Conservation (phyloP, 148 eudicot species). For the Chenopodium berlandieri region DNA sequence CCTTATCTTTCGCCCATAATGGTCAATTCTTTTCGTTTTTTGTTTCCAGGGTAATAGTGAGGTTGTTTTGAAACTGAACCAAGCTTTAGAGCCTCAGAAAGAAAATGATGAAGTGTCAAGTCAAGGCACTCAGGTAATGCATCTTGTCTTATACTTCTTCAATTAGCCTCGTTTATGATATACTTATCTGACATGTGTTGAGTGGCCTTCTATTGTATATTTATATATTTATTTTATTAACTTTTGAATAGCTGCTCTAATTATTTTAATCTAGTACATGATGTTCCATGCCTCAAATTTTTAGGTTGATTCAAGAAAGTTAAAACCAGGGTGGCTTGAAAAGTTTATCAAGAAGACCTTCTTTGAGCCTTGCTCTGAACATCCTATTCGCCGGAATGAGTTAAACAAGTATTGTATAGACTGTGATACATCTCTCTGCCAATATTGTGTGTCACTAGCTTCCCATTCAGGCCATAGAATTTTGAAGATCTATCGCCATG, state of each 20-base stretch:
- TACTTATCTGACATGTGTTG: background rate
- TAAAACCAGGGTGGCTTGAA: slow-evolving; percentile 46
- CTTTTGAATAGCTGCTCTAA: background rate
- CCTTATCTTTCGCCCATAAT: background rate
- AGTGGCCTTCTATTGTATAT: background rate
- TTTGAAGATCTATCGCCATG: slow-evolving; percentile 52
- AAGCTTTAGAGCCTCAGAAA: slow-evolving; percentile 1
- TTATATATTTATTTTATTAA: too few species aligned
- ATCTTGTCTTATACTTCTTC: slow-evolving; percentile 5
- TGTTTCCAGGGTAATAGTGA: slow-evolving; percentile 18
- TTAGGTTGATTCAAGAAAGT: slow-evolving; percentile 15
- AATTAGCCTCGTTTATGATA: background rate
- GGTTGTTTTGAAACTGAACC: slow-evolving; percentile 11
- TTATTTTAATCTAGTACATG: background rate
- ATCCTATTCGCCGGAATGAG: slow-evolving; percentile 44
- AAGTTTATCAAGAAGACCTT: slow-evolving; percentile 35
- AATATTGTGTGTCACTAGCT: slow-evolving; percentile 33
- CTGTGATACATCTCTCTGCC: slow-evolving; percentile 43
- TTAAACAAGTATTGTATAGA: slow-evolving; percentile 48
- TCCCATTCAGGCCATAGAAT: slow-evolving; percentile 37
- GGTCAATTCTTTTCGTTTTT: background rate
- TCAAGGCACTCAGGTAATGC: slow-evolving; percentile 20
- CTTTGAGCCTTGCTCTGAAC: slow-evolving; percentile 41
- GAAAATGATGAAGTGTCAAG: slow-evolving; percentile 13
- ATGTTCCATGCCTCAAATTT: background rate